phyloP scores from a whole-genome alignment of 2,329 filamentous ascomycete species.

The Claviceps digitariae region DNA sequence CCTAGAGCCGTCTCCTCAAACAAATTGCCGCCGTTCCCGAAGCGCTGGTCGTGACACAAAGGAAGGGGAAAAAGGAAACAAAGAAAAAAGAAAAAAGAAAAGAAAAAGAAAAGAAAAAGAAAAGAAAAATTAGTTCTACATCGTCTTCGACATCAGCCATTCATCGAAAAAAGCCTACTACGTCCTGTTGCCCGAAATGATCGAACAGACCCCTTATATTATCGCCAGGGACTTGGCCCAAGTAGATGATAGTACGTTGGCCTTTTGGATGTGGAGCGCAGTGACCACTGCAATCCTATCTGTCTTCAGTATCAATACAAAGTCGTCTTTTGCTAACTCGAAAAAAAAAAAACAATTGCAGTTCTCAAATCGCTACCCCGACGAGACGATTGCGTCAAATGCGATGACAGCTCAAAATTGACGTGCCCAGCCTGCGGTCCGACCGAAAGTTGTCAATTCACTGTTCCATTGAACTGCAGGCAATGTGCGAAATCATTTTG shows the following conservation, averaged over 20 bases:
- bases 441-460: constrained; percentile 31
- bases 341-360: constrained; percentile 5
- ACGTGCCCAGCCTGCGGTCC: constrained; percentile 32
- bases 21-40: not conserved
- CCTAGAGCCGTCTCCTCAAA: not conserved
- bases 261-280: not conserved
- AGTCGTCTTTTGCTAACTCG: not conserved
- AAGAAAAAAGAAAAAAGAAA: not conserved
- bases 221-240: constrained; percentile 17
- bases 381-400: constrained; percentile 32
- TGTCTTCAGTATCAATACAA: not conserved
- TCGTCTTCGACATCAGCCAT: not conserved
- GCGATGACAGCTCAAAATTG: constrained; percentile 26
- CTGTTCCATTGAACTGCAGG: constrained; percentile 30
- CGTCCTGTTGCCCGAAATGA: constrained; percentile 1
- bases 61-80: not conserved
- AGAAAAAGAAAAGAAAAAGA: no score
- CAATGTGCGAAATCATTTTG: constrained; percentile 37
- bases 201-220: constrained; percentile 5
- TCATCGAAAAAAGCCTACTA: constrained; percentile 3
- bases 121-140: not conserved
- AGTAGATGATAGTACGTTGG: constrained; percentile 17
- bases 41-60: not conserved
- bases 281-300: not conserved
- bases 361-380: constrained; percentile 21